Percentiles rank a stretch among this genome's conserved stretches.
Conservation (phyloP, 1,139 yeast genomes). For the Waltiozyma sp. region DNA sequence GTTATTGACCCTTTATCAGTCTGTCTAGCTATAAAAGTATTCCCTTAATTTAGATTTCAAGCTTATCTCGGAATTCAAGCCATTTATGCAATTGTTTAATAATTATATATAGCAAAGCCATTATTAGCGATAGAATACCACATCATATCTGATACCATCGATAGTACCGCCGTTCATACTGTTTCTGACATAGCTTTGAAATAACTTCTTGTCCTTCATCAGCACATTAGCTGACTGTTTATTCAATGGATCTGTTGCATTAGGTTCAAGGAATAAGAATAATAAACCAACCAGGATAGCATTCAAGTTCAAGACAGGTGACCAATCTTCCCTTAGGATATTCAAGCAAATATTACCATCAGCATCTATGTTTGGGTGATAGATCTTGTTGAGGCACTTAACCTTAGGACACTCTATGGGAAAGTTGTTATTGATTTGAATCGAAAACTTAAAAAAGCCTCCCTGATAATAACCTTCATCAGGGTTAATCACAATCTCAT, state of each 20-base stretch:
- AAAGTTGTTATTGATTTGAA: conserved; percentile 57
- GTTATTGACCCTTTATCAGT: too few species aligned
- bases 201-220: conserved; percentile 43
- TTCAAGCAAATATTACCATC: conserved; percentile 89
- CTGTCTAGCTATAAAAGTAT: too few species aligned
- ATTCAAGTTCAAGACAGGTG: conserved; percentile 80
- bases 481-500: conserved; percentile 57
- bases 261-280: conserved; percentile 81
- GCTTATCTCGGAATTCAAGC: too few species aligned
- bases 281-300: conserved; percentile 77
- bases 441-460: conserved; percentile 59
- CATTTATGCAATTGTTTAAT: too few species aligned
- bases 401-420: conserved; percentile 94
- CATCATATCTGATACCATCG: conserved; percentile 51
- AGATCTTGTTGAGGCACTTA: conserved; percentile 57
- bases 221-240: conserved; percentile 78
- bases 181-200: conserved; percentile 44
- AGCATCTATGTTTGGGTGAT: conserved; percentile 87
- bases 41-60: too few species aligned
- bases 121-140: conserved; percentile 26
- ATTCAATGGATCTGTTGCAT: conserved; percentile 85
- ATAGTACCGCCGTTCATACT: conserved; percentile 70
- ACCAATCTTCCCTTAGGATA: conserved; percentile 91
- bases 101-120: too few species aligned
- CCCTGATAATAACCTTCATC: conserved; percentile 68